Base-by-base conservation (phyloP, 2,329 filamentous ascomycete species). In the Scedosporium aurantiacum region DNA sequence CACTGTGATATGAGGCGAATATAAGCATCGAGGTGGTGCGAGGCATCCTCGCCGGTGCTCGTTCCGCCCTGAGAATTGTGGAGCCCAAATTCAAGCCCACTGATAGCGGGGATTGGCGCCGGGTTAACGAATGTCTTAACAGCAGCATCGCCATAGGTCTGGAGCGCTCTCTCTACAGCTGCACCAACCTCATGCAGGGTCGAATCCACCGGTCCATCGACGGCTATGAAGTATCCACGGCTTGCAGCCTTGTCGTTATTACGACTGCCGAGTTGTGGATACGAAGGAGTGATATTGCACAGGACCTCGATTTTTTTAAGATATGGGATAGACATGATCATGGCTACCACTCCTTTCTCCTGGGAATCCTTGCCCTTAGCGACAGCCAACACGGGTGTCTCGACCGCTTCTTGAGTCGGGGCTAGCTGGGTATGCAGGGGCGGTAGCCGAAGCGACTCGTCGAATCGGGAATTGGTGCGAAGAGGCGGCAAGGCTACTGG, bases 151-250 rank as follows among this genome's bases (percentile, higher is more conserved):
- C 72, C 72, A 12, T 74, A 75, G 5, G 70, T 71, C 2, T 68
- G 65, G 52, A 96, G 76, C 66, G 86, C 87, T 40, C 79, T 78
- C 61, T 88, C 81, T 21, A 96, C 82, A 18, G 82, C 80, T 2
- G 79, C 75, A 3, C 90, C 85, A 3, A 89, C 82, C 8, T 82
- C 78, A 1, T 76, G 71, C 8, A 82, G 69, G 23, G 82, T 66
- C n/a, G 68, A 68, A 5, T 70, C 65, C 62, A 87, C 82, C 18
- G 87, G 80, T 0, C 92, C 92, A 72, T 97, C 93, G 28, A 97
- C 77, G 0, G 90, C 88, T 64, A 97, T 86, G 43, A 97, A 82
- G 0, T 89, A 83, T 0, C 93, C 92, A n/a, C 91, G 83, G 5
- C 78, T 76, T 66, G 77, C 73, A 63, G 73, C 70, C 1, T 64